Percentiles rank a stretch among this genome's conserved stretches.
Conservation (phyloP, 2,329 filamentous ascomycete genomes). For the Trichoderma harzianum region DNA sequence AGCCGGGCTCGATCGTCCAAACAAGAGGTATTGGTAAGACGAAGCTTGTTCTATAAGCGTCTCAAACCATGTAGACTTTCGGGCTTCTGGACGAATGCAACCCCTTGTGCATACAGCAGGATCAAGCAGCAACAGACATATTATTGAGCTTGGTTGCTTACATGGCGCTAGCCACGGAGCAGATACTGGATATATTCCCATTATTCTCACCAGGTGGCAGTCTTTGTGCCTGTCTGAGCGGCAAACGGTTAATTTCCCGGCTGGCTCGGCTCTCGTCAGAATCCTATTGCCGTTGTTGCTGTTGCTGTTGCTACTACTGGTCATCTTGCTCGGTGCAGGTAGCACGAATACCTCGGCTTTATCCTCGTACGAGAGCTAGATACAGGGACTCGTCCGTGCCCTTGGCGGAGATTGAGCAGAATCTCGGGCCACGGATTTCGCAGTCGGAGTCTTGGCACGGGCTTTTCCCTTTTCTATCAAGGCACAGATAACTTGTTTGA, state of each 20-base stretch:
- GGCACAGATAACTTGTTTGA: not conserved
- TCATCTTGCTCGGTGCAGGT: not conserved
- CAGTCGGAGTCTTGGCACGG: not conserved
- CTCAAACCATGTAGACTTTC: not conserved
- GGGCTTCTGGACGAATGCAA: not conserved
- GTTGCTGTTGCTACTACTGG: not conserved
- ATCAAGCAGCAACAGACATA: not conserved
- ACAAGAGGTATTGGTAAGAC: not conserved
- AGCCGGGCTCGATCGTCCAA: not conserved
- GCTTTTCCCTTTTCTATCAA: not conserved
- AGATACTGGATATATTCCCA: not conserved
- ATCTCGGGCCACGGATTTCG: not conserved
- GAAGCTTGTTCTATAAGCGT: not conserved
- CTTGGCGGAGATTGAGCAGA: not conserved
- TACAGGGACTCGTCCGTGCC: not conserved
- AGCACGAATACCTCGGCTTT: not conserved
- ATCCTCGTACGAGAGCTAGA: not conserved
- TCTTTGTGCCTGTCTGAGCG: not conserved
- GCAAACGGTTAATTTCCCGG: not conserved
- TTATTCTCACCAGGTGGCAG: not conserved
- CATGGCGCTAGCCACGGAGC: not conserved
- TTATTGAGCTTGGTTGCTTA: not conserved
- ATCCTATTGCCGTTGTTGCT: not conserved
- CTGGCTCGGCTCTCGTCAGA: slow-evolving; percentile 1
- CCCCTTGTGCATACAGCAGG: slow-evolving; percentile 2